Evolutionary conservation across 495 filamentous ascomycete species (phyloP).

Genomic region (Schizothecium vesticola): DNA sequence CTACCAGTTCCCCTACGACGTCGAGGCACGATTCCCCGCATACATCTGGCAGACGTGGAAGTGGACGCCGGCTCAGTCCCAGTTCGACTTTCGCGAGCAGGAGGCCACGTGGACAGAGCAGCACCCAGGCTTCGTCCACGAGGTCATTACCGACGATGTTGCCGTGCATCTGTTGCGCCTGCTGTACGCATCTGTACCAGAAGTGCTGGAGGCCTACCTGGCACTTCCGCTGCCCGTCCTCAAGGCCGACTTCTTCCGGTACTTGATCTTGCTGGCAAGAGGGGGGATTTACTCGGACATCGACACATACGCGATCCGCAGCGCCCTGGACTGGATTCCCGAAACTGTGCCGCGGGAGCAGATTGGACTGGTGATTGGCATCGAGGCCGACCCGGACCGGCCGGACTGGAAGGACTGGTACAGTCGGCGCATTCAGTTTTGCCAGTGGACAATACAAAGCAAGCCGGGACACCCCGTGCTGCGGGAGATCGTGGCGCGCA

Average conservation of each 20-base stretch:
- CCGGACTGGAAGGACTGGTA: conserved; percentile 95
- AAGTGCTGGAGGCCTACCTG: conserved; percentile 88
- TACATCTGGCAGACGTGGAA: conserved; percentile 99
- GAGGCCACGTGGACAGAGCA: conserved; percentile 90
- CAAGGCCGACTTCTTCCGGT: conserved; percentile 98
- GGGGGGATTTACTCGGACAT: conserved; percentile 97
- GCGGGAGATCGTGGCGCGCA: conserved; percentile 76
- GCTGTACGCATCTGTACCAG: conserved; percentile 81
- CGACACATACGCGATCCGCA: conserved; percentile 79
- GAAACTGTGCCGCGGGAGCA: conserved; percentile 64
- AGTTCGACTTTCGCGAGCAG: conserved; percentile 72
- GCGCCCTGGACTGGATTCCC: conserved; percentile 84
- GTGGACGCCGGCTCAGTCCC: conserved; percentile 71
- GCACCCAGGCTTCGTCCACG: conserved; percentile 89
- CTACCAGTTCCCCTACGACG: conserved; percentile 91
- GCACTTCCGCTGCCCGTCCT: conserved; percentile 80
- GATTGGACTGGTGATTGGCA: conserved; percentile 83
- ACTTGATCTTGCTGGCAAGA: conserved; percentile 86
- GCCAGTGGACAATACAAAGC: conserved; percentile 96
- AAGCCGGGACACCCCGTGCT: conserved; percentile 94
- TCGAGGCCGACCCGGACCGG: conserved; percentile 92
- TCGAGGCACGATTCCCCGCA: conserved; percentile 81
- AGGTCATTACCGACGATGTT: conserved; percentile 89
- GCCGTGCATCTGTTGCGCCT: conserved; percentile 75
- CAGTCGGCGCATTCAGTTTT: conserved; percentile 92